These are phyloP conservation scores for Plantago elongata DNA, from an alignment of 257 asterid species.

Conservation along the genomic window DNA sequence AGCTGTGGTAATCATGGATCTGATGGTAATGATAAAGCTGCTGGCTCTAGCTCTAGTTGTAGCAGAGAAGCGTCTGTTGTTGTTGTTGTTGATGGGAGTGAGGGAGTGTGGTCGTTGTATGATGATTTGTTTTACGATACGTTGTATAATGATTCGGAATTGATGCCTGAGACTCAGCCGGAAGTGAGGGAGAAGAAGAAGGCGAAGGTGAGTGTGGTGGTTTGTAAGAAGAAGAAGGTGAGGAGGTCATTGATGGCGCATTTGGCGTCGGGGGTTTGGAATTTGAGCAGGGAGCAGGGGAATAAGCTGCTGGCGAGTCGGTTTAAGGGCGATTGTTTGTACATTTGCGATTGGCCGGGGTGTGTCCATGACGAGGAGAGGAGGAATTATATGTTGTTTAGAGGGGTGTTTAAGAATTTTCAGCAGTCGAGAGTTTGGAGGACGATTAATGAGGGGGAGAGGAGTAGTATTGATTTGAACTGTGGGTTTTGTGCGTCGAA, in stretches of 20 bases:
- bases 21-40: slow-evolving; percentile 16
- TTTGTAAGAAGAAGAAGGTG: slow-evolving; percentile 40
- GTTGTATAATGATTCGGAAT: slow-evolving; percentile 51
- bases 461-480: slow-evolving; percentile 47
- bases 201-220: slow-evolving; percentile 20
- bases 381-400: slow-evolving; percentile 80
- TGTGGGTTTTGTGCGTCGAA: slow-evolving; percentile 67
- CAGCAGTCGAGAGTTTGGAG: slow-evolving; percentile 92
- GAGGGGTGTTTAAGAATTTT: slow-evolving; percentile 85
- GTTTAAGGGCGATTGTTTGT: slow-evolving; percentile 72
- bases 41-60: too few relatives aligned
- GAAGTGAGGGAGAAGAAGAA: slow-evolving; percentile 17
- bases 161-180: slow-evolving; percentile 20
- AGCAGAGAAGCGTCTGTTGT: slow-evolving; percentile 22
- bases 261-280: slow-evolving; percentile 68
- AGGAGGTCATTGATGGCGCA: slow-evolving; percentile 49
- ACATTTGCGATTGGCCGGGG: slow-evolving; percentile 91
- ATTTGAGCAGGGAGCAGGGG: slow-evolving; percentile 83
- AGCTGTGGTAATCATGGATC: too few relatives aligned
- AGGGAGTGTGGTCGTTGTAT: slow-evolving; percentile 72
- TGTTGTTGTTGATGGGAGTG: slow-evolving; percentile 24
- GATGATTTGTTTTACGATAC: slow-evolving; percentile 79
- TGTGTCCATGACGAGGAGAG: slow-evolving; percentile 81
- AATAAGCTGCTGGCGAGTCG: slow-evolving; percentile 75
- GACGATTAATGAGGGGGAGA: slow-evolving; percentile 73